Conservation (phyloP, 108 stramenopile species). For the Pseudonitzschia multiseries region DNA sequence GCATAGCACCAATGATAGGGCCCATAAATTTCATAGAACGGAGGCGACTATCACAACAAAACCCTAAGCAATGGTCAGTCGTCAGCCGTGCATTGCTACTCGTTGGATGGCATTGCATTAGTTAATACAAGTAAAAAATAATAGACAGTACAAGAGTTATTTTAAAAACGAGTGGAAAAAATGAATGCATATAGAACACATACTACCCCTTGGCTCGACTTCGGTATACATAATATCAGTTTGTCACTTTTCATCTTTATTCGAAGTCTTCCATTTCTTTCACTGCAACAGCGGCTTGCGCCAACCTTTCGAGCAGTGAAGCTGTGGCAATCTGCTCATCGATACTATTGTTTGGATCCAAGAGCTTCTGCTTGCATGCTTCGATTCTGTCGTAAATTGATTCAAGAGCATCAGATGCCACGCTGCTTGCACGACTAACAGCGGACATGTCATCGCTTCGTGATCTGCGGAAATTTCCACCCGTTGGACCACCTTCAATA, state of each 20-base stretch:
- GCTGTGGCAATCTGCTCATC: constrained; percentile 37
- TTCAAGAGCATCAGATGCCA: constrained; percentile 52
- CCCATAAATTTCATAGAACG: no score
- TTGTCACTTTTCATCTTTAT: background rate
- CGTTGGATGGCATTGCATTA: no score
- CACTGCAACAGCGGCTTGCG: constrained; percentile 47
- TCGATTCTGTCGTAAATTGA: constrained; percentile 48
- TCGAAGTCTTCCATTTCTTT: constrained; percentile 35
- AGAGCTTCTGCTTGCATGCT: constrained; percentile 32
- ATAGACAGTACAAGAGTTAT: no score
- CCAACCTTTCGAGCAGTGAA: constrained; percentile 46
- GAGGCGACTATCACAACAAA: no score
- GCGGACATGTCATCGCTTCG: constrained; percentile 17
- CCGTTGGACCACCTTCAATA: constrained; percentile 13
- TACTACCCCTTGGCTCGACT: background rate
- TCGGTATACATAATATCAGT: background rate
- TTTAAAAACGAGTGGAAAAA: no score
- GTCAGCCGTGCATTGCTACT: no score
- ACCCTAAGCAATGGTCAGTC: no score
- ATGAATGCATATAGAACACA: no score
- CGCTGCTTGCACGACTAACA: constrained; percentile 35
- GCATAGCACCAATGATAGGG: no score
- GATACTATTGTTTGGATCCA: constrained; percentile 14
- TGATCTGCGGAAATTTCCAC: background rate
- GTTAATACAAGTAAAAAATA: no score